Conservation (phyloP, 129 eudicot species). For the Tagetes erecta region DNA sequence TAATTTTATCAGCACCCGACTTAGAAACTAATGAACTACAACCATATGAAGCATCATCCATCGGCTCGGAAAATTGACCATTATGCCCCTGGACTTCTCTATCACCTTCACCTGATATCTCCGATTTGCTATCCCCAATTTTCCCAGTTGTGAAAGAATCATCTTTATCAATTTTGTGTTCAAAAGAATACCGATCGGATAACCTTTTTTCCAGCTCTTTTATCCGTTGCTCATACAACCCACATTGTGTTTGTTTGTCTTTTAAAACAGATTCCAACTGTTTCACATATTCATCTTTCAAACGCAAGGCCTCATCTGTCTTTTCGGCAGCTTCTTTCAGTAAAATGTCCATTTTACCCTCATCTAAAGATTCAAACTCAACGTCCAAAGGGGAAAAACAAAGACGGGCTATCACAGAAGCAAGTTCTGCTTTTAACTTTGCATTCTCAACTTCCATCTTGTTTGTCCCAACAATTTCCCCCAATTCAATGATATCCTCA, state of each 20-base stretch:
- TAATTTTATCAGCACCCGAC: slow-evolving; percentile 43
- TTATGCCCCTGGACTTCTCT: slow-evolving; percentile 47
- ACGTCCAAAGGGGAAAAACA: slow-evolving; percentile 55
- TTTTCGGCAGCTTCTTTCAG: slow-evolving; percentile 71
- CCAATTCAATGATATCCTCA: slow-evolving; percentile 47
- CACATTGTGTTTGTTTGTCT: slow-evolving; percentile 64
- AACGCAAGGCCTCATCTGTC: slow-evolving; percentile 75
- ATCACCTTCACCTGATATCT: slow-evolving; percentile 53
- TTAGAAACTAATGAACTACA: slow-evolving; percentile 45
- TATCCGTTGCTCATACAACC: slow-evolving; percentile 79
- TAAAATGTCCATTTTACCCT: slow-evolving; percentile 52
- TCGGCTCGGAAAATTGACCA: slow-evolving; percentile 41
- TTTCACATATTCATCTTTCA: slow-evolving; percentile 75
- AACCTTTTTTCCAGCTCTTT: slow-evolving; percentile 76
- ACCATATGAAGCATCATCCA: slow-evolving; percentile 78
- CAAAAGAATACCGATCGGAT: slow-evolving; percentile 54
- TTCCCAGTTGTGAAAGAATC: slow-evolving; percentile 46
- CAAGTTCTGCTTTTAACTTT: slow-evolving; percentile 84
- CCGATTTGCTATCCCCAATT: slow-evolving; percentile 59
- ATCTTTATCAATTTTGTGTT: slow-evolving; percentile 38
- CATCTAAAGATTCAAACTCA: slow-evolving; percentile 66
- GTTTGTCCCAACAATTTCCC: slow-evolving; percentile 83
- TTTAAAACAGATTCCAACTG: slow-evolving; percentile 57
- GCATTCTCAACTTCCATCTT: slow-evolving; percentile 93
- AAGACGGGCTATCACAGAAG: slow-evolving; percentile 75